These are phyloP conservation scores for Podospora sp. DNA, from an alignment of 495 filamentous ascomycete genomes.

Conservation along the genomic window DNA sequence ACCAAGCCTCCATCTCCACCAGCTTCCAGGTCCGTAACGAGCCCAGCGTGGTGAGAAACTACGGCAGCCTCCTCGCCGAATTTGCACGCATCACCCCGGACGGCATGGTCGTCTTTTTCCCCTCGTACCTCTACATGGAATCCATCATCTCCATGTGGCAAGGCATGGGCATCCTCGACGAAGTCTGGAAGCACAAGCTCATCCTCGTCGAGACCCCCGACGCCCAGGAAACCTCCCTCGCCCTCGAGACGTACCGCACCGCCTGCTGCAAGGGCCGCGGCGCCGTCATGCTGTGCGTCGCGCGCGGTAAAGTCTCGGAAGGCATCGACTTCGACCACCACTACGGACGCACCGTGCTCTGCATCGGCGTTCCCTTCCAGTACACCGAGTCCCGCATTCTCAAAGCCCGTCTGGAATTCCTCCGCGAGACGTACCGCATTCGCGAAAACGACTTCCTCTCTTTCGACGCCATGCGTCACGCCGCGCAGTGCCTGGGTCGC, in stretches of 20 bases:
- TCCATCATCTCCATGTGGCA: slow-evolving; percentile 99
- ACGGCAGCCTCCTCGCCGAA: slow-evolving; percentile 87
- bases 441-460: slow-evolving; percentile 97
- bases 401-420: slow-evolving; percentile 93
- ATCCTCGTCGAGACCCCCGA: slow-evolving; percentile 98
- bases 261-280: slow-evolving; percentile 96
- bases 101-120: slow-evolving; percentile 98
- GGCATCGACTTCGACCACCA: slow-evolving; percentile 99
- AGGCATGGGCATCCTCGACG: slow-evolving; percentile 93
- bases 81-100: slow-evolving; percentile 95
- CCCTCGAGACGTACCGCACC: slow-evolving; percentile 94
- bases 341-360: slow-evolving; percentile 94
- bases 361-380: slow-evolving; percentile 97
- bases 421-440: slow-evolving; percentile 96
- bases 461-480: slow-evolving; percentile 98
- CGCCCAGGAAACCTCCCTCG: slow-evolving; percentile 92
- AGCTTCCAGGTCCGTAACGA: slow-evolving; percentile 95
- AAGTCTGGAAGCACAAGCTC: slow-evolving; percentile 99
- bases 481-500: slow-evolving; percentile 93
- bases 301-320: slow-evolving; percentile 94
- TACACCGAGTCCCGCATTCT: slow-evolving; percentile 98
- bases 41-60: slow-evolving; percentile 91
- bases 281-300: slow-evolving; percentile 90
- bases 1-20: slow-evolving; percentile 88
- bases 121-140: slow-evolving; percentile 99